Evolutionary conservation across 176 grass and related monocot genomes (phyloP).

Genomic region (Avena atlantica): DNA sequence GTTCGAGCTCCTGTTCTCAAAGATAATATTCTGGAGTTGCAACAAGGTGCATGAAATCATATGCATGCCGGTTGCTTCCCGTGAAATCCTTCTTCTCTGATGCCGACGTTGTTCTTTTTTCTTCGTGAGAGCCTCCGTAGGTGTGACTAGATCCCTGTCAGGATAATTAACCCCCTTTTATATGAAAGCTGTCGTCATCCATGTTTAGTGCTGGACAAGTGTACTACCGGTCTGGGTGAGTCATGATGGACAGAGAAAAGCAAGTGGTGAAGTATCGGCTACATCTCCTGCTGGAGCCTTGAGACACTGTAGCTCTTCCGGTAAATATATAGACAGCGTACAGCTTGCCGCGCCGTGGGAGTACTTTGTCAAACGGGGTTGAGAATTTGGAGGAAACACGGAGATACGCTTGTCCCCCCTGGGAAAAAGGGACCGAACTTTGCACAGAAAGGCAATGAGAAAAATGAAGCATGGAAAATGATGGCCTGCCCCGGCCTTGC

Average conservation of each 20-base stretch:
- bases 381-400: not conserved
- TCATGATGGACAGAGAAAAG: constrained; percentile 5
- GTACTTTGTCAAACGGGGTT: constrained; percentile 20
- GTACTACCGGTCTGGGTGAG: not conserved
- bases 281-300: not conserved
- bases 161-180: not conserved
- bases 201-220: not conserved
- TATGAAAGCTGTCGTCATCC: constrained; percentile 3
- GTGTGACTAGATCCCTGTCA: not conserved
- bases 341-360: not conserved
- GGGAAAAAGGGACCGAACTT: not conserved
- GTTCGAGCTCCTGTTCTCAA: not conserved
- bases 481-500: not conserved
- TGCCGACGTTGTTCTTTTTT: not conserved
- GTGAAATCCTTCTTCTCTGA: constrained; percentile 40
- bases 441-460: not conserved
- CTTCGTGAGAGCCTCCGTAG: not conserved
- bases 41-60: constrained; percentile 25
- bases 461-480: constrained; percentile 14
- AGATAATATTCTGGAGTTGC: constrained; percentile 26
- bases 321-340: not conserved
- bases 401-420: constrained; percentile 27
- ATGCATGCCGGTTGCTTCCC: constrained; percentile 43
- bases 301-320: not conserved
- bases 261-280: not conserved